Evolutionary conservation across 169 alveolate species (phyloP).

Genomic region (Eimeria tenella): DNA sequence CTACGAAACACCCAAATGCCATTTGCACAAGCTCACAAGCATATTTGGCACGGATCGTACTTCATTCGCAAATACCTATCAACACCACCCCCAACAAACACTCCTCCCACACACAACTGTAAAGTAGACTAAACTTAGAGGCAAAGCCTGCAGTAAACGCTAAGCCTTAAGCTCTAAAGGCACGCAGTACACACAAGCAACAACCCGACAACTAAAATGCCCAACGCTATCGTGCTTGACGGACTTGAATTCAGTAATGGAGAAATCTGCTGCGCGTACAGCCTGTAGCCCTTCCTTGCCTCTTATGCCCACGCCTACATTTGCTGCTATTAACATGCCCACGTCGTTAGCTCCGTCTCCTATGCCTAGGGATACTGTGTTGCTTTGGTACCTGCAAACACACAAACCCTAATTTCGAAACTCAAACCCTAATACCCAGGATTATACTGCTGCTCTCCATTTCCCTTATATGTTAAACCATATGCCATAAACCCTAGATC

Average conservation of each 20-base stretch:
- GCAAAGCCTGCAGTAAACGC: too few relatives aligned
- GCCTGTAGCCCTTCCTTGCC: slow-evolving; percentile 99
- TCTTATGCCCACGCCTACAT: slow-evolving; percentile 98
- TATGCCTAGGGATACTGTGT: slow-evolving; percentile 75
- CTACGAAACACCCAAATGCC: too few relatives aligned
- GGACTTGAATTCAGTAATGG: slow-evolving; percentile 91
- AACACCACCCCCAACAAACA: too few relatives aligned
- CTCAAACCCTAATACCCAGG: neutral
- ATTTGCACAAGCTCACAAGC: too few relatives aligned
- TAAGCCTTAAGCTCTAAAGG: too few relatives aligned
- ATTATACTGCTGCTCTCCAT: neutral
- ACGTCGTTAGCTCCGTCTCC: slow-evolving; percentile 99
- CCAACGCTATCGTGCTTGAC: slow-evolving; percentile 18
- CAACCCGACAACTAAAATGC: too few relatives aligned
- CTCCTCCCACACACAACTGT: too few relatives aligned
- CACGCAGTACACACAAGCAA: too few relatives aligned
- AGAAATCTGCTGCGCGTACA: slow-evolving; percentile 93
- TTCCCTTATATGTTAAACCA: neutral
- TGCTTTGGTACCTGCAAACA: slow-evolving; percentile 71
- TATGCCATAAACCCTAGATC: neutral
- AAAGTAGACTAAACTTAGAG: too few relatives aligned
- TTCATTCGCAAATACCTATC: too few relatives aligned
- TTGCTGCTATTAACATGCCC: slow-evolving; percentile 98
- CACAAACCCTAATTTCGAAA: slow-evolving; percentile 4
- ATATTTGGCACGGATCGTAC: too few relatives aligned